Evolutionary conservation across 352 stramenopile genomes (phyloP).

Genomic region (Globisporangium uncinulatum): DNA sequence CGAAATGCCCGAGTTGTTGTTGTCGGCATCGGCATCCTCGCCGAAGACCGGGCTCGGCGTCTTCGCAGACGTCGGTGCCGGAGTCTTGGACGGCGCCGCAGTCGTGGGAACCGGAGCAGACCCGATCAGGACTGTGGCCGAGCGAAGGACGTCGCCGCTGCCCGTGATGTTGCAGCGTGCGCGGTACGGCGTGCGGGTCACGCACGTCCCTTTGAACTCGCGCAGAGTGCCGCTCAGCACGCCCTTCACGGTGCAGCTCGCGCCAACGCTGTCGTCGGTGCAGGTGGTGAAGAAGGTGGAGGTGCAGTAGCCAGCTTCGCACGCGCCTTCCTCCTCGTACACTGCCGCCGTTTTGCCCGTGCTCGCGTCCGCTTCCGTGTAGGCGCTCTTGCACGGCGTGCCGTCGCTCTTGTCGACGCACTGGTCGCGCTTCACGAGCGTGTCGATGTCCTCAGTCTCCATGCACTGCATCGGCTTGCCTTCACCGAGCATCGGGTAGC

Average conservation of each 20-base stretch:
- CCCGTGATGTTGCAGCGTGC: neutral
- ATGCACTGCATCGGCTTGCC: slow-evolving; percentile 3
- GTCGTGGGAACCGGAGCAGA: neutral
- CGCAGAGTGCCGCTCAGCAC: neutral
- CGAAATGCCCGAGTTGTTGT: no score
- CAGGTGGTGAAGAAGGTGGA: neutral
- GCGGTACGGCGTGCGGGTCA: neutral
- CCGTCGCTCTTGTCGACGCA: slow-evolving; percentile 2
- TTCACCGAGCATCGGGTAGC: slow-evolving; percentile 1
- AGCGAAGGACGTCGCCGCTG: neutral
- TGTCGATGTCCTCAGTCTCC: neutral
- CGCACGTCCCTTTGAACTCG: neutral
- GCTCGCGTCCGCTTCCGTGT: neutral
- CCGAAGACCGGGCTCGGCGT: no score
- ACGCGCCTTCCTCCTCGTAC: slow-evolving; percentile 2
- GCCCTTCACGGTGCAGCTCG: neutral
- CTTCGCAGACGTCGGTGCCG: neutral
- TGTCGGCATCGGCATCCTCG: no score
- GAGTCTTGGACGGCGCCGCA: neutral
- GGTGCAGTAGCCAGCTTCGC: neutral
- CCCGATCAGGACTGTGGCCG: neutral
- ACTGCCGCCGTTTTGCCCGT: neutral
- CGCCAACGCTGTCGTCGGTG: neutral
- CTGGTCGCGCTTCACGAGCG: neutral
- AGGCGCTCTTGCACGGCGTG: neutral